Percentiles rank a stretch among this genome's conserved stretches.
These are phyloP conservation scores for Claviceps africana DNA, from an alignment of 2,329 filamentous ascomycete genomes.

Conservation along the genomic window DNA sequence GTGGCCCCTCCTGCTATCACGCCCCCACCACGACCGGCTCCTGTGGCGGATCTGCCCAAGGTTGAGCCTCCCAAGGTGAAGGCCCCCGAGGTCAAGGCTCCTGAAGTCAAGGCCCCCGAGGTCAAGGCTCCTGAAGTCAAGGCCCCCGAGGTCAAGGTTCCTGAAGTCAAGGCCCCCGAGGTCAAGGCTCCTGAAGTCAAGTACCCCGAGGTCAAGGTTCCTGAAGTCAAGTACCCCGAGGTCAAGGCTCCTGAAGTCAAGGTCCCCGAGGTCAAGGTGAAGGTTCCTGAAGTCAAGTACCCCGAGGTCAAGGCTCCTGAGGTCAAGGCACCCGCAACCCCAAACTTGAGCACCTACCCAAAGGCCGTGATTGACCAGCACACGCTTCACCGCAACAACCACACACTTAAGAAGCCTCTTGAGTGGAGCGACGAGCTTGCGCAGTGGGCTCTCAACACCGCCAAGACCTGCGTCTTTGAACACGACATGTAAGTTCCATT, in stretches of 20 bases:
- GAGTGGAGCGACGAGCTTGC: conserved; percentile 53
- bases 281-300: too few relatives aligned
- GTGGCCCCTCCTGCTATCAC: neutral
- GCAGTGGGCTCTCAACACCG: conserved; percentile 47
- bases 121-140: neutral
- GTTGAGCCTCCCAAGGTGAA: neutral
- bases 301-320: neutral
- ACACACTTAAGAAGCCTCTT: conserved; percentile 46
- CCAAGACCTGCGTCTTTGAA: conserved; percentile 52
- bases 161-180: neutral
- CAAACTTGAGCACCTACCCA: conserved; percentile 16
- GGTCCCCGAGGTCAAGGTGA: too few relatives aligned
- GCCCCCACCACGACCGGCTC: neutral
- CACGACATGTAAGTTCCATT: conserved; percentile 57
- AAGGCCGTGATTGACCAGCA: conserved; percentile 52
- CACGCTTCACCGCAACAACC: conserved; percentile 76
- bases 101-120: neutral
- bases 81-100: neutral
- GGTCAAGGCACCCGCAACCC: neutral
- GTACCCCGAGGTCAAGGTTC: too few relatives aligned
- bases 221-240: too few relatives aligned
- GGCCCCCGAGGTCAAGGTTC: neutral
- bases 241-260: neutral
- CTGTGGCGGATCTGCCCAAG: too few relatives aligned
- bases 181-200: neutral